phyloP scores from a whole-genome alignment of 139 green algal genomes.

The Chara braunii region DNA sequence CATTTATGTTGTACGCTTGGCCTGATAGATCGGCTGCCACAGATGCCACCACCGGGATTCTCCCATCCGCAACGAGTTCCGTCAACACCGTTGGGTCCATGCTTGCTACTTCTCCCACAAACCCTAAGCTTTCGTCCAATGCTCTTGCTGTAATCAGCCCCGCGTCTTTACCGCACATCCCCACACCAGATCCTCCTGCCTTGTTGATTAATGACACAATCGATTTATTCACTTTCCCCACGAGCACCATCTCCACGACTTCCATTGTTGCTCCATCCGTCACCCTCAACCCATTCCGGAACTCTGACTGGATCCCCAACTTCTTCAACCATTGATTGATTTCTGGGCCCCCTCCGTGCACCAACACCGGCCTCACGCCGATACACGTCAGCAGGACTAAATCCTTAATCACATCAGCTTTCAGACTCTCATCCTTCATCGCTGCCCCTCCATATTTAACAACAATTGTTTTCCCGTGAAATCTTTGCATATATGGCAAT shows the following conservation, averaged over 20 bases:
- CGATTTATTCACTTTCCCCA: conserved; percentile 93
- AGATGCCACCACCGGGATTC: conserved; percentile 92
- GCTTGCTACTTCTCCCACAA: conserved; percentile 84
- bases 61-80: conserved; percentile 60
- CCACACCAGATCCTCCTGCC: conserved; percentile 79
- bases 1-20: conserved; percentile 94
- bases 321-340: conserved; percentile 97
- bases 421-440: conserved; percentile 80
- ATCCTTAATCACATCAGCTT: conserved; percentile 87
- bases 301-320: conserved; percentile 77
- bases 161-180: conserved; percentile 92
- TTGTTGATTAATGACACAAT: conserved; percentile 93
- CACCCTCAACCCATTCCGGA: conserved; percentile 93
- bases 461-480: conserved; percentile 82
- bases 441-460: conserved; percentile 98
- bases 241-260: conserved; percentile 96
- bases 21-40: conserved; percentile 71
- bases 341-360: conserved; percentile 96
- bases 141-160: conserved; percentile 64
- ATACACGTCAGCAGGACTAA: conserved; percentile 88
- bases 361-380: conserved; percentile 83
- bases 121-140: conserved; percentile 50
- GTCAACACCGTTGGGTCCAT: conserved; percentile 70
- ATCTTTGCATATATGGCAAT: conserved; percentile 80
- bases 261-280: conserved; percentile 96